phyloP scores from a whole-genome alignment of 371 early-diverging fungal species.

The Mycotypha africana region DNA sequence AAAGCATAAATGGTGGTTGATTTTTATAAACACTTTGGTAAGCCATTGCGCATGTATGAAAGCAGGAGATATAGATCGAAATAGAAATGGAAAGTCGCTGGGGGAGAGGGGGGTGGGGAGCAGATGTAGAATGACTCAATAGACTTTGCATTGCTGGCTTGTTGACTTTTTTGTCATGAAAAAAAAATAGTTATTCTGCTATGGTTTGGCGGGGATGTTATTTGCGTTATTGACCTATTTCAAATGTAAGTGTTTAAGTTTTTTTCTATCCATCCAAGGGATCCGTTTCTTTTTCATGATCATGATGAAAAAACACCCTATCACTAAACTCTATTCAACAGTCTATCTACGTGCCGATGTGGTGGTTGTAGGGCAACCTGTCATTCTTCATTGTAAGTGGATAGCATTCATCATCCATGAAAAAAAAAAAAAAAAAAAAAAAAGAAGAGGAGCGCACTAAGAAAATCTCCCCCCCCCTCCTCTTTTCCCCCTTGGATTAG shows the following conservation, averaged over 20 bases:
- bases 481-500: slow-evolving; percentile 15
- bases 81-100: no score
- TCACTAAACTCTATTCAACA: slow-evolving; percentile 4
- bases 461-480: neutral
- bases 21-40: slow-evolving; percentile 51
- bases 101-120: no score
- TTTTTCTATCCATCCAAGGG: neutral
- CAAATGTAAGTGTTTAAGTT: slow-evolving; percentile 28
- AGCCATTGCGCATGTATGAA: neutral
- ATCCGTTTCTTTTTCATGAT: neutral
- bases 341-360: slow-evolving; percentile 45
- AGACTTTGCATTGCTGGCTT: no score
- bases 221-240: slow-evolving; percentile 37
- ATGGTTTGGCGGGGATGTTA: slow-evolving; percentile 36
- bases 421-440: neutral
- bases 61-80: no score
- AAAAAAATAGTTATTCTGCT: slow-evolving; percentile 36
- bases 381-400: slow-evolving; percentile 41
- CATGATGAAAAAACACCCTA: no score
- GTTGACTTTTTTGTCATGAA: neutral
- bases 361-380: slow-evolving; percentile 35
- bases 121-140: no score
- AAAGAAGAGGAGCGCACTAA: neutral
- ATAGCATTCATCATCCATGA: no score
- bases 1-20: slow-evolving; percentile 44